Conservation (phyloP, 371 early-diverging fungal genomes). For the Mucor piriformis region DNA sequence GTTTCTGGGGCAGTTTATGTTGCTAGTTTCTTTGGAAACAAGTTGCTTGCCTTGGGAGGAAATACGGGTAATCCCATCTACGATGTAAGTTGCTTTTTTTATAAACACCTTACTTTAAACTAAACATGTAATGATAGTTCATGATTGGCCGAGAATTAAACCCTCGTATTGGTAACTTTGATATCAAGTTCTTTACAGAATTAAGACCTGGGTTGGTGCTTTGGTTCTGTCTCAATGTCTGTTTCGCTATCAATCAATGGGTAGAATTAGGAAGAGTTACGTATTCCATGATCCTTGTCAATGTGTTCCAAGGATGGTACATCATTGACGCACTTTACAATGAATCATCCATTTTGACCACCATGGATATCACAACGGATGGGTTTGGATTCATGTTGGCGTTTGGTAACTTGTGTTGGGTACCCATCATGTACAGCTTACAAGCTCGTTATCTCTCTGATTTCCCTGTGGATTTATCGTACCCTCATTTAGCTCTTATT, state of each 20-base stretch:
- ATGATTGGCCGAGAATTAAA: conserved; percentile 86
- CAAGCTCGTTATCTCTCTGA: conserved; percentile 88
- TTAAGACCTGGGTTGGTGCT: conserved; percentile 88
- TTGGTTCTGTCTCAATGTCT: conserved; percentile 77
- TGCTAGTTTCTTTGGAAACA: conserved; percentile 69
- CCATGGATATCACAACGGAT: conserved; percentile 93
- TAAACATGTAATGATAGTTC: too few species aligned
- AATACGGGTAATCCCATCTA: conserved; percentile 89
- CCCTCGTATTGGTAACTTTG: conserved; percentile 83
- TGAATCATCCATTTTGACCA: conserved; percentile 85
- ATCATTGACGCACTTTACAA: conserved; percentile 83
- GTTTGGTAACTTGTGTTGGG: conserved; percentile 89
- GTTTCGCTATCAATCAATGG: conserved; percentile 81
- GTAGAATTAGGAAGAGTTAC: conserved; percentile 66
- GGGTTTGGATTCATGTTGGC: conserved; percentile 95
- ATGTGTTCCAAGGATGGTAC: conserved; percentile 81
- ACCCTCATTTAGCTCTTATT: conserved; percentile 43
- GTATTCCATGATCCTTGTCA: conserved; percentile 77
- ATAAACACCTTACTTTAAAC: too few species aligned
- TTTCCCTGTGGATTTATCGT: conserved; percentile 61
- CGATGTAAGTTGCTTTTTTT: conserved; percentile 75
- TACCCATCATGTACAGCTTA: conserved; percentile 86
- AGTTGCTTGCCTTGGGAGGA: conserved; percentile 83
- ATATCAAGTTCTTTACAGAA: conserved; percentile 92
- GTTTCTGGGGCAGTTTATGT: conserved; percentile 75